These are phyloP conservation scores for Cutaneotrichosporon cavernicola DNA, from an alignment of 1,284 basidiomycete species.

Conservation along the genomic window DNA sequence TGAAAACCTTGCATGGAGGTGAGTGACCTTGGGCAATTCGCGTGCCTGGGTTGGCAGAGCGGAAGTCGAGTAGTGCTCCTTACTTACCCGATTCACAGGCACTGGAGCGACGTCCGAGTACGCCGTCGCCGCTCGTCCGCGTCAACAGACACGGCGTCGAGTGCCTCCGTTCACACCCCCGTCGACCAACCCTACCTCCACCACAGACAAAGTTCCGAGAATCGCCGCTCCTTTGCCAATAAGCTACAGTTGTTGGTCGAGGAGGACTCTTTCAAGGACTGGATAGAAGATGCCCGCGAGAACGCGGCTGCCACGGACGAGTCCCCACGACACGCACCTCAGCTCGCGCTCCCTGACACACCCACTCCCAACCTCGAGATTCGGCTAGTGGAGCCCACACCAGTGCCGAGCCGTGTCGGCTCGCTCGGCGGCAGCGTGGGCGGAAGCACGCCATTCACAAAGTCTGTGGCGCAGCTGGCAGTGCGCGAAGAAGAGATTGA, in stretches of 20 bases:
- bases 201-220: conserved; percentile 29
- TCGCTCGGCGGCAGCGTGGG: conserved; percentile 34
- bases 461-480: conserved; percentile 13
- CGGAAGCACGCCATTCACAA: conserved; percentile 7
- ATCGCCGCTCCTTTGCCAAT: conserved; percentile 38
- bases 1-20: conserved; percentile 51
- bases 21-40: not conserved
- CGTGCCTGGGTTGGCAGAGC: conserved; percentile 1
- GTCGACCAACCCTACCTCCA: conserved; percentile 19
- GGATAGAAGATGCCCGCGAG: conserved; percentile 44
- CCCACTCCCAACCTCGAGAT: conserved; percentile 44
- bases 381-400: conserved; percentile 49
- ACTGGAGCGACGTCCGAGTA: conserved; percentile 36
- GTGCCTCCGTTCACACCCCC: conserved; percentile 35
- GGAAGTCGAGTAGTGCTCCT: conserved; percentile 1
- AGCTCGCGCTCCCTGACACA: conserved; percentile 29
- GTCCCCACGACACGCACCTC: not conserved
- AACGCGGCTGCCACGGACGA: not conserved
- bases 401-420: conserved; percentile 46
- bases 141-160: conserved; percentile 32
- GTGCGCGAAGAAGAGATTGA: conserved; percentile 24
- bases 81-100: conserved; percentile 22
- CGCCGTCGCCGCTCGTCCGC: conserved; percentile 30
- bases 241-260: conserved; percentile 43
- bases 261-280: conserved; percentile 46